Conservation (phyloP, 257 asterid species). For the Perilla frutescens region DNA sequence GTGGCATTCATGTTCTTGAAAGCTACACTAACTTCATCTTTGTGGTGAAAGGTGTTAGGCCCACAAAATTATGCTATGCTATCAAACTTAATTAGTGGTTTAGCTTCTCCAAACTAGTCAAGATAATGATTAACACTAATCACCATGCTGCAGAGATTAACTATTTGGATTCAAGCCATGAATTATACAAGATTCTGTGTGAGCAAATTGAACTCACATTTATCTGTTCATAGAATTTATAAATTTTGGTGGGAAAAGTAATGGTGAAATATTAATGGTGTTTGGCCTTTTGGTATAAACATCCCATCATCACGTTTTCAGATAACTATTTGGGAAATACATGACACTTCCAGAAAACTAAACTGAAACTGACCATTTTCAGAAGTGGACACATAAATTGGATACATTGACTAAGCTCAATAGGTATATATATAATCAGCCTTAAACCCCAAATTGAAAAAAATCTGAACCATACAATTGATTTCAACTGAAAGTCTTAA, state of each 20-base stretch:
- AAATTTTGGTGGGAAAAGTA: background rate
- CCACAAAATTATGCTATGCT: constrained; percentile 44
- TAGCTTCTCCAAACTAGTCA: constrained; percentile 18
- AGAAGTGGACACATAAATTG: background rate
- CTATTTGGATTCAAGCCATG: background rate
- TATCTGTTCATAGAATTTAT: background rate
- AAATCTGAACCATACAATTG: too few species aligned
- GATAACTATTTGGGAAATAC: background rate
- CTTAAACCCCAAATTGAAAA: too few species aligned
- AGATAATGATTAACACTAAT: background rate
- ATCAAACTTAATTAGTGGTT: constrained; percentile 33
- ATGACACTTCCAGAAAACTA: too few species aligned
- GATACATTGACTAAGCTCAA: background rate
- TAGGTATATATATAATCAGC: too few species aligned
- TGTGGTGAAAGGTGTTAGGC: constrained; percentile 44
- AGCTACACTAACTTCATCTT: constrained; percentile 37
- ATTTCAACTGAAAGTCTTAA: too few species aligned
- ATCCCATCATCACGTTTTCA: background rate
- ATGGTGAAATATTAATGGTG: background rate
- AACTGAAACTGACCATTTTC: background rate
- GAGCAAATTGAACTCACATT: background rate
- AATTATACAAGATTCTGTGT: background rate
- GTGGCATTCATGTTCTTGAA: constrained; percentile 51
- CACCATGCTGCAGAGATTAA: background rate
- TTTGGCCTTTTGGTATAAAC: background rate